These are phyloP conservation scores for Claviceps paspali DNA, from an alignment of 2,329 filamentous ascomycete species.

Conservation along the genomic window DNA sequence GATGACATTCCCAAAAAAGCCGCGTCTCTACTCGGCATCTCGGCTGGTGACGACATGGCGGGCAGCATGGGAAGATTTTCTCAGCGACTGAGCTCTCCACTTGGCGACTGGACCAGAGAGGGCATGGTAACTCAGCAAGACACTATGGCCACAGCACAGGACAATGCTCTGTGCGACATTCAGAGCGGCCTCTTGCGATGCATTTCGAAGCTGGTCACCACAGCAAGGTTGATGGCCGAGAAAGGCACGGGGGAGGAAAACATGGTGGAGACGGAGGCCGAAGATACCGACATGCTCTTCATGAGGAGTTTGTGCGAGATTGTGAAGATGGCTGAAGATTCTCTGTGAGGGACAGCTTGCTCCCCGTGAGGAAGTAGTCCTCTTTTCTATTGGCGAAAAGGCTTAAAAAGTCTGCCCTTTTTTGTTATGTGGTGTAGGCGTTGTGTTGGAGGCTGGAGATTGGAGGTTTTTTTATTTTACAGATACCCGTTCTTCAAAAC, in stretches of 20 bases:
- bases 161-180: constrained; percentile 27
- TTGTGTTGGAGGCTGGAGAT: background rate
- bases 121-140: constrained; percentile 10
- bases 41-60: constrained; percentile 10
- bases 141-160: constrained; percentile 11
- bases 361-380: no score
- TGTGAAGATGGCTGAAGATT: constrained; percentile 23
- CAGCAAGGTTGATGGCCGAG: constrained; percentile 25
- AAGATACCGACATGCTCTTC: constrained; percentile 22
- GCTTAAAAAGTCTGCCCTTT: background rate
- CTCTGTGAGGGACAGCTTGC: no score
- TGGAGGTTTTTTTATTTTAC: no score
- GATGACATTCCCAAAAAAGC: constrained; percentile 36
- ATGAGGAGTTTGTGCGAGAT: constrained; percentile 27
- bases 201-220: constrained; percentile 34
- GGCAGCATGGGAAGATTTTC: constrained; percentile 11
- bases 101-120: constrained; percentile 14
- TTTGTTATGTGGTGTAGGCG: background rate
- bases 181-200: constrained; percentile 35
- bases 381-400: no score
- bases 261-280: constrained; percentile 15
- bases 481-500: background rate
- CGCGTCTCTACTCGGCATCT: constrained; percentile 33
- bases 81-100: constrained; percentile 13
- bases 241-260: constrained; percentile 15